These are phyloP conservation scores for Aspergillus chevalieri DNA, from an alignment of 2,329 filamentous ascomycete species.

Conservation along the genomic window DNA sequence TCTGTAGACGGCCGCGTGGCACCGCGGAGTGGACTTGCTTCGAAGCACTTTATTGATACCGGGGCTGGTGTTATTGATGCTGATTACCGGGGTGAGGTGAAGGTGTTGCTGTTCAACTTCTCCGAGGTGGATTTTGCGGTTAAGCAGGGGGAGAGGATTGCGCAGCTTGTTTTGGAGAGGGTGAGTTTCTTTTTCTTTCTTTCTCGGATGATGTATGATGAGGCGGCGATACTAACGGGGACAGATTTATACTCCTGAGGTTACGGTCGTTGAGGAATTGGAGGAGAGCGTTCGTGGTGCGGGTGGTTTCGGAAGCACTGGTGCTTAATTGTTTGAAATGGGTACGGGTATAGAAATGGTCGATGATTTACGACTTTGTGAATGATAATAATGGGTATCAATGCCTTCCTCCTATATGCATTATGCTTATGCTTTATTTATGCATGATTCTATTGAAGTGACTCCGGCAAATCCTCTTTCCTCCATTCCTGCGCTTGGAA, in stretches of 20 bases:
- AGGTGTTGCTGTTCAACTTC: slow-evolving; percentile 93
- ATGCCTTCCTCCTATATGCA: background rate
- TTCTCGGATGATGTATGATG: background rate
- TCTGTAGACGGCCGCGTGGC: slow-evolving; percentile 74
- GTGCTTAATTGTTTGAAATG: slow-evolving; percentile 28
- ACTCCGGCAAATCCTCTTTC: slow-evolving; percentile 20
- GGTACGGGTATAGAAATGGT: background rate
- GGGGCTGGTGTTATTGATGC: slow-evolving; percentile 96
- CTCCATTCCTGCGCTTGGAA: slow-evolving; percentile 51
- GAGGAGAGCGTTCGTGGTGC: slow-evolving; percentile 86
- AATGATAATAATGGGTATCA: background rate
- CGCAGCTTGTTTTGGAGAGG: slow-evolving; percentile 88
- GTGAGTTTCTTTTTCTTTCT: slow-evolving; percentile 30
- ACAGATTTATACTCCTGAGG: slow-evolving; percentile 82
- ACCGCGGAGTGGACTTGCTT: slow-evolving; percentile 81
- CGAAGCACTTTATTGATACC: slow-evolving; percentile 93
- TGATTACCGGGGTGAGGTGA: slow-evolving; percentile 90
- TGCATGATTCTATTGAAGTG: slow-evolving; percentile 13
- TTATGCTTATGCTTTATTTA: background rate
- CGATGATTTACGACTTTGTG: background rate
- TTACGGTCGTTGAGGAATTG: slow-evolving; percentile 80
- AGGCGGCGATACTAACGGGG: slow-evolving; percentile 3
- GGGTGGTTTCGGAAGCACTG: slow-evolving; percentile 88
- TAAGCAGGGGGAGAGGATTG: slow-evolving; percentile 80
- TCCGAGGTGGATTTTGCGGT: slow-evolving; percentile 73